Evolutionary conservation across 192 early-diverging fungal species (phyloP).

Genomic region (Coemansia furcata): DNA sequence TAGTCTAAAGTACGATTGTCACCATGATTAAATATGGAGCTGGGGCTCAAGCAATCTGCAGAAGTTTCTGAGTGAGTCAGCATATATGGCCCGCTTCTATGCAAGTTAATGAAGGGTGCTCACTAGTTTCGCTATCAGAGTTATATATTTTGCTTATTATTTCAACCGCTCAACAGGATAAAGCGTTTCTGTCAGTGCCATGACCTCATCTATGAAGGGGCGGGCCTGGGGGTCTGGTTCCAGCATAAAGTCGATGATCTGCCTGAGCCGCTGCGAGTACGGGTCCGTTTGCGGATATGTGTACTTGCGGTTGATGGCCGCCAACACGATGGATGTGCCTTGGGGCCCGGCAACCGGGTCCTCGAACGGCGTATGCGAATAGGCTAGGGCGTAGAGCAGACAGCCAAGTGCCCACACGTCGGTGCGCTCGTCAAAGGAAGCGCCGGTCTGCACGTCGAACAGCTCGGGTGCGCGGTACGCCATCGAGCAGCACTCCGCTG

Average conservation of each 20-base stretch:
- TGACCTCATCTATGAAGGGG: conserved; percentile 61
- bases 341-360: conserved; percentile 53
- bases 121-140: no score
- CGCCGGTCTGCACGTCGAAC: conserved; percentile 70
- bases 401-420: conserved; percentile 81
- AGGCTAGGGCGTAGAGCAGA: conserved; percentile 70
- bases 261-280: conserved; percentile 57
- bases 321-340: conserved; percentile 69
- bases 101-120: no score
- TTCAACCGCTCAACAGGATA: no score
- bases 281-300: conserved; percentile 49
- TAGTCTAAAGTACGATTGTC: no score
- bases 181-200: conserved; percentile 28
- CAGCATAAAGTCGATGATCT: conserved; percentile 62
- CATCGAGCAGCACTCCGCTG: conserved; percentile 69
- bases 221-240: conserved; percentile 57
- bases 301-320: conserved; percentile 66
- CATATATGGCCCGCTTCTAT: no score
- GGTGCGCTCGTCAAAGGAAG: conserved; percentile 62
- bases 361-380: conserved; percentile 69
- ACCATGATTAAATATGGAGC: no score
- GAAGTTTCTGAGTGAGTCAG: no score
- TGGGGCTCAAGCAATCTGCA: no score
- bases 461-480: conserved; percentile 76
- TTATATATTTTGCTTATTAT: conserved; percentile 1